Conservation (phyloP, 2,329 filamentous ascomycete genomes). For the Neopestalotiopsis rosae region DNA sequence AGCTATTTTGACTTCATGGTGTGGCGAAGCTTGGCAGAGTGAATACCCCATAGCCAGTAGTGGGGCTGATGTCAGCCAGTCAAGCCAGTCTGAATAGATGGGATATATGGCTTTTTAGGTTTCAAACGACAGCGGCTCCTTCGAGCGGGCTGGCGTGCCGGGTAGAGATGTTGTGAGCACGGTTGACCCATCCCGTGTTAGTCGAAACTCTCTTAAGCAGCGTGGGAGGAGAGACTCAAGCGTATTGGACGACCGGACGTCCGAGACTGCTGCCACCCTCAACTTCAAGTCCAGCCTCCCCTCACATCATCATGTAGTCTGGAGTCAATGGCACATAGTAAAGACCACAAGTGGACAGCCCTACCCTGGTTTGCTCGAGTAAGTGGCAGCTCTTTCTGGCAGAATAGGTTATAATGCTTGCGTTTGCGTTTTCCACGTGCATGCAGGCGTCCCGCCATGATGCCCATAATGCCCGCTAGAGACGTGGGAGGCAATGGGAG, state of each 20-base stretch:
- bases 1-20: neutral
- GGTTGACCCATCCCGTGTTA: neutral
- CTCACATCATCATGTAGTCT: neutral
- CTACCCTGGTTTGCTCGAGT: neutral
- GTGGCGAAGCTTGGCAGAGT: neutral
- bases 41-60: neutral
- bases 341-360: neutral
- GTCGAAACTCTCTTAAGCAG: neutral
- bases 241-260: neutral
- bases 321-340: neutral
- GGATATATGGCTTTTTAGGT: neutral
- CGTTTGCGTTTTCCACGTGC: neutral
- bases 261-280: neutral
- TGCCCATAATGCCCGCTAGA: neutral
- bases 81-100: neutral
- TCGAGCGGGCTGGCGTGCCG: neutral
- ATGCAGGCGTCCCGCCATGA: neutral
- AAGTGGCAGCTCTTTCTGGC: neutral
- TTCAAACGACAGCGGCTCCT: neutral
- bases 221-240: neutral
- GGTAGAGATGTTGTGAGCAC: neutral
- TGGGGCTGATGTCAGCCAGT: constrained; percentile 4
- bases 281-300: neutral
- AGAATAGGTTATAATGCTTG: neutral
- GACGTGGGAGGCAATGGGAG: neutral